Percentiles rank a stretch among this genome's conserved stretches.
Evolutionary conservation across 495 filamentous ascomycete genomes (phyloP).

Genomic region (Margaritispora aquatica): DNA sequence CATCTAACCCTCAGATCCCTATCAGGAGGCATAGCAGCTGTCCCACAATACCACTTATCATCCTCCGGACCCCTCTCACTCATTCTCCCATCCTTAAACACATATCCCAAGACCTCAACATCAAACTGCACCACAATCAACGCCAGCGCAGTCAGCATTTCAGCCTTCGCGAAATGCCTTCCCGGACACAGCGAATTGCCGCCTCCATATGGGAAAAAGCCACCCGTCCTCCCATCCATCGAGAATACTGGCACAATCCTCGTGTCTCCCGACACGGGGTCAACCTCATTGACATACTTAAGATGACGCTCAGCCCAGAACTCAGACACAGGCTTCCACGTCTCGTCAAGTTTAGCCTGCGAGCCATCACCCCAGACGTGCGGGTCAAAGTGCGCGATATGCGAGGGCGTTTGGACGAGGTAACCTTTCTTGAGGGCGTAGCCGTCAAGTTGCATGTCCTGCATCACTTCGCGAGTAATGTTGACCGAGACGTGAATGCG

Average conservation of each 20-base stretch:
- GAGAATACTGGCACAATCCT: slow-evolving; percentile 18
- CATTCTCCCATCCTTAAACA: slow-evolving; percentile 15
- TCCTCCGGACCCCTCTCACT: slow-evolving; percentile 21
- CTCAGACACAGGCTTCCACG: slow-evolving; percentile 23
- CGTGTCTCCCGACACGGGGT: neutral
- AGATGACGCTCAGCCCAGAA: slow-evolving; percentile 38
- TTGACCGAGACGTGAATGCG: slow-evolving; percentile 29
- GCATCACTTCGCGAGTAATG: neutral
- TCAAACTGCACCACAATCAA: slow-evolving; percentile 32
- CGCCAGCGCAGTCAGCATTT: slow-evolving; percentile 34
- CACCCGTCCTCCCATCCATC: slow-evolving; percentile 21
- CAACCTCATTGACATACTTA: slow-evolving; percentile 15
- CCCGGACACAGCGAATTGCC: slow-evolving; percentile 40
- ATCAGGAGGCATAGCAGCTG: slow-evolving; percentile 27
- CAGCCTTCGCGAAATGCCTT: slow-evolving; percentile 41
- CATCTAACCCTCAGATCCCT: slow-evolving; percentile 26
- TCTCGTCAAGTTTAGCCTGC: slow-evolving; percentile 1
- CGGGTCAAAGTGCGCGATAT: neutral
- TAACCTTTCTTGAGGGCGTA: slow-evolving; percentile 5
- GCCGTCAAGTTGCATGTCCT: slow-evolving; percentile 1
- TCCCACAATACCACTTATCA: slow-evolving; percentile 17
- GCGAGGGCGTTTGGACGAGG: neutral
- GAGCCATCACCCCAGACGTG: slow-evolving; percentile 24
- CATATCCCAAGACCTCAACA: slow-evolving; percentile 35
- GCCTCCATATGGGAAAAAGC: slow-evolving; percentile 31